phyloP scores from a whole-genome alignment of 306 rosid genomes.

The Cucurbita maxima region DNA sequence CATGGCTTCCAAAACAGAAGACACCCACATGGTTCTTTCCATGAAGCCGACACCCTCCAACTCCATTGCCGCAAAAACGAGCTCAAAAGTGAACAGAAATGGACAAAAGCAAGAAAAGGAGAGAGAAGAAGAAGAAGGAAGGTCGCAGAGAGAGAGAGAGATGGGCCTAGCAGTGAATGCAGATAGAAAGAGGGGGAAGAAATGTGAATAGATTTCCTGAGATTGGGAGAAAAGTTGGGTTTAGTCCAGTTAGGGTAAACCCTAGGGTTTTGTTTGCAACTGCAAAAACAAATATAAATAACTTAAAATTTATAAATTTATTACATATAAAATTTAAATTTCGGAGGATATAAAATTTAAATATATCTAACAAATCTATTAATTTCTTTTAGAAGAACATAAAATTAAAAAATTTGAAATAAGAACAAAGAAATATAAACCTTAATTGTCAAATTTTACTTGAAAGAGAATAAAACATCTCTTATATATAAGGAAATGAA shows the following conservation, averaged over 20 bases:
- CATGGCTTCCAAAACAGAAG: slow-evolving; percentile 31
- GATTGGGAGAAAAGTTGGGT: slow-evolving; percentile 15
- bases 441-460: too few relatives aligned
- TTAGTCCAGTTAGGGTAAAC: slow-evolving; percentile 23
- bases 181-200: background rate
- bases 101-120: background rate
- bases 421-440: too few relatives aligned
- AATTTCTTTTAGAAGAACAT: too few relatives aligned
- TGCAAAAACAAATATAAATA: background rate
- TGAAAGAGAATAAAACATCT: too few relatives aligned
- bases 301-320: too few relatives aligned
- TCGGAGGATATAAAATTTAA: too few relatives aligned
- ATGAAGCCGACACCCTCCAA: slow-evolving; percentile 10
- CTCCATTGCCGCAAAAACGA: slow-evolving; percentile 36
- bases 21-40: slow-evolving; percentile 14
- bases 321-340: too few relatives aligned
- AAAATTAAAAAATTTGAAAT: too few relatives aligned
- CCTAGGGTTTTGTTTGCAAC: slow-evolving; percentile 11
- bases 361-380: too few relatives aligned
- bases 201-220: slow-evolving; percentile 9
- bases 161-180: background rate
- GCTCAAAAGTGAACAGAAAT: slow-evolving; percentile 8
- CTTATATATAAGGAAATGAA: too few relatives aligned
- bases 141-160: background rate
- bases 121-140: background rate